Evolutionary conservation across 352 stramenopile genomes (phyloP).

Genomic region (Pythium aquatile): DNA sequence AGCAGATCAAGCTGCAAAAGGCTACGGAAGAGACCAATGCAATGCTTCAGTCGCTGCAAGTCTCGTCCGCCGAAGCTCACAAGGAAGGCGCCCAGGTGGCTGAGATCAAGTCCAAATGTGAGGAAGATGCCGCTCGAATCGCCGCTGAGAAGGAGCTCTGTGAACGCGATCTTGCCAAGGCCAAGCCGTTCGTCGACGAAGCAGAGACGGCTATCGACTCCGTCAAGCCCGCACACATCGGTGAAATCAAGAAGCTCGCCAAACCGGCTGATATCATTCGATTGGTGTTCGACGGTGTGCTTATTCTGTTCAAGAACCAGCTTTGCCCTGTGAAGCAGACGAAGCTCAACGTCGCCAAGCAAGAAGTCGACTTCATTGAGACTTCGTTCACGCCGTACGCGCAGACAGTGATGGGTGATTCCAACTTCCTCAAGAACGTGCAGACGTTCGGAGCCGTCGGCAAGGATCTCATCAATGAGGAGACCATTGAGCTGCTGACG

Average conservation of each 20-base stretch:
- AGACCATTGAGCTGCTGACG: conserved; percentile 97
- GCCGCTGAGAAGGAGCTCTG: conserved; percentile 94
- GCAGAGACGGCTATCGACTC: conserved; percentile 97
- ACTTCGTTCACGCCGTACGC: conserved; percentile 95
- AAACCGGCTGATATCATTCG: conserved; percentile 99
- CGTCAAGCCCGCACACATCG: conserved; percentile 97
- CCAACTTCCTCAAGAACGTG: conserved; percentile 96
- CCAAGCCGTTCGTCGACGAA: conserved; percentile 97
- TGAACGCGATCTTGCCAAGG: conserved; percentile 96
- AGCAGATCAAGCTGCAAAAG: conserved; percentile 97
- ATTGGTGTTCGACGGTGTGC: conserved; percentile 96
- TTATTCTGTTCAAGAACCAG: conserved; percentile 96
- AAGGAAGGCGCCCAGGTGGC: conserved; percentile 96
- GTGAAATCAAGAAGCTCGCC: conserved; percentile 97
- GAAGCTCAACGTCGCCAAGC: conserved; percentile 96
- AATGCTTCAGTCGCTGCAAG: conserved; percentile 96
- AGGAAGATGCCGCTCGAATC: conserved; percentile 95
- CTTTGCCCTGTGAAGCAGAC: conserved; percentile 90
- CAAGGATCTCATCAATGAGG: conserved; percentile 98
- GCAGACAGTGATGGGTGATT: conserved; percentile 95
- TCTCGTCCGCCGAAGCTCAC: conserved; percentile 95
- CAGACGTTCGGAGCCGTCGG: conserved; percentile 94
- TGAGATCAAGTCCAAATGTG: conserved; percentile 96
- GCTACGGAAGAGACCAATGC: conserved; percentile 96
- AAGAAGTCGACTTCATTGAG: conserved; percentile 97